Evolutionary conservation across 2,329 filamentous ascomycete species (phyloP).

Genomic region (Ophiosphaerella korrae): DNA sequence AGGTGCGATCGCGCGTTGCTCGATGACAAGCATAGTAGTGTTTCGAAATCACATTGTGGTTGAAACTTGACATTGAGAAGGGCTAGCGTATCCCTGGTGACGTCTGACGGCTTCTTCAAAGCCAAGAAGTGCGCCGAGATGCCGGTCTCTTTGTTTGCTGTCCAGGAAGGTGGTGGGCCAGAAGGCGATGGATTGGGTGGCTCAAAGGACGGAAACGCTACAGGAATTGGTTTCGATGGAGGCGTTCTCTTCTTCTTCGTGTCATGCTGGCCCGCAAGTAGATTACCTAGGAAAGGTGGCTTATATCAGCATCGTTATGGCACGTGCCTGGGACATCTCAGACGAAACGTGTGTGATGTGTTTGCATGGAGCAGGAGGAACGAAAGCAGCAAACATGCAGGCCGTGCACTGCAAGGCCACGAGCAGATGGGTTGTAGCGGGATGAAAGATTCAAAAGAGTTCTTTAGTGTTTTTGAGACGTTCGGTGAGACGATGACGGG

Average conservation of each 20-base stretch:
- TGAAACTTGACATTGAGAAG: conserved; percentile 51
- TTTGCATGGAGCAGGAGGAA: conserved; percentile 20
- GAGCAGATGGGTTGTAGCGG: background rate
- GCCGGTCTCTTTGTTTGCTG: conserved; percentile 43
- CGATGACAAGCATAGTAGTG: conserved; percentile 42
- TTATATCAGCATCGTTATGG: conserved; percentile 36
- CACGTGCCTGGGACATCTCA: conserved; percentile 28
- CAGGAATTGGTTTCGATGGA: conserved; percentile 55
- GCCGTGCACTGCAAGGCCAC: conserved; percentile 1
- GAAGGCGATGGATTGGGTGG: conserved; percentile 40
- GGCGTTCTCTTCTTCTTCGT: conserved; percentile 50
- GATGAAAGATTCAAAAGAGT: background rate
- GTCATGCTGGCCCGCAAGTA: conserved; percentile 48
- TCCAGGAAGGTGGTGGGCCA: conserved; percentile 38
- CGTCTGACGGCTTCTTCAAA: conserved; percentile 50
- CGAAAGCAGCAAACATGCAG: conserved; percentile 23
- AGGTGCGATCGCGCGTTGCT: conserved; percentile 45
- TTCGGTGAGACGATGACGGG: background rate
- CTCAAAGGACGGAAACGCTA: conserved; percentile 58
- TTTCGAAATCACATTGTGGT: conserved; percentile 45
- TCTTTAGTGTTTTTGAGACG: background rate
- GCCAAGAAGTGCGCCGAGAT: conserved; percentile 52
- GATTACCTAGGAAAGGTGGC: conserved; percentile 32
- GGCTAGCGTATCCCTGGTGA: conserved; percentile 46
- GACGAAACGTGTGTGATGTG: conserved; percentile 38